Conservation (phyloP, 192 early-diverging fungal genomes). For the Umbelopsis ramanniana region DNA sequence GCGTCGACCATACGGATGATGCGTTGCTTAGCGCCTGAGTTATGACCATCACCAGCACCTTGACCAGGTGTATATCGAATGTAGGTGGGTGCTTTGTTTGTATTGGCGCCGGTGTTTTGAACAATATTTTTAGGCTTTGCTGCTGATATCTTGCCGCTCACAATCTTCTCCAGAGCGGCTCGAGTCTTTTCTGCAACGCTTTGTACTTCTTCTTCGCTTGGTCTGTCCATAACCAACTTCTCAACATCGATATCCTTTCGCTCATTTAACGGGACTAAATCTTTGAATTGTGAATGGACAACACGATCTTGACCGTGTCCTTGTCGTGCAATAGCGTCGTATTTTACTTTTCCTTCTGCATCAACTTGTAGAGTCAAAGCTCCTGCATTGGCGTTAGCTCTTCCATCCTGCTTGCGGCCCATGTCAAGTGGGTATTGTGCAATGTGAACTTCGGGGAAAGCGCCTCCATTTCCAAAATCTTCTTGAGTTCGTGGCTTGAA, state of each 20-base stretch:
- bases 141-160: slow-evolving; percentile 74
- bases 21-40: slow-evolving; percentile 80
- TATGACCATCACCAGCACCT: slow-evolving; percentile 58
- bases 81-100: slow-evolving; percentile 74
- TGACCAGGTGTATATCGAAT: slow-evolving; percentile 91
- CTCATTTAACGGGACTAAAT: slow-evolving; percentile 74
- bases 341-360: slow-evolving; percentile 83
- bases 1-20: slow-evolving; percentile 95
- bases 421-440: slow-evolving; percentile 95
- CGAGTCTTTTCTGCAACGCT: slow-evolving; percentile 88
- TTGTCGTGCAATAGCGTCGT: slow-evolving; percentile 87
- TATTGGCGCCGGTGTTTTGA: slow-evolving; percentile 33
- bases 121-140: slow-evolving; percentile 62
- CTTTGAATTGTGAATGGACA: slow-evolving; percentile 86
- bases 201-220: slow-evolving; percentile 76
- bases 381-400: slow-evolving; percentile 44
- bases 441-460: slow-evolving; percentile 92
- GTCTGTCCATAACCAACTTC: slow-evolving; percentile 73
- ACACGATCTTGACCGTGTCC: slow-evolving; percentile 69
- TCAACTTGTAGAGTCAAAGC: slow-evolving; percentile 91
- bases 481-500: slow-evolving; percentile 79
- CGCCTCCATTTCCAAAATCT: slow-evolving; percentile 97
- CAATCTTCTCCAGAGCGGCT: slow-evolving; percentile 87
- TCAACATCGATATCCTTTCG: slow-evolving; percentile 68
- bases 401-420: slow-evolving; percentile 75